Evolutionary conservation across 2,329 filamentous ascomycete species (phyloP).

Genomic region (Rachicladosporium sp.): DNA sequence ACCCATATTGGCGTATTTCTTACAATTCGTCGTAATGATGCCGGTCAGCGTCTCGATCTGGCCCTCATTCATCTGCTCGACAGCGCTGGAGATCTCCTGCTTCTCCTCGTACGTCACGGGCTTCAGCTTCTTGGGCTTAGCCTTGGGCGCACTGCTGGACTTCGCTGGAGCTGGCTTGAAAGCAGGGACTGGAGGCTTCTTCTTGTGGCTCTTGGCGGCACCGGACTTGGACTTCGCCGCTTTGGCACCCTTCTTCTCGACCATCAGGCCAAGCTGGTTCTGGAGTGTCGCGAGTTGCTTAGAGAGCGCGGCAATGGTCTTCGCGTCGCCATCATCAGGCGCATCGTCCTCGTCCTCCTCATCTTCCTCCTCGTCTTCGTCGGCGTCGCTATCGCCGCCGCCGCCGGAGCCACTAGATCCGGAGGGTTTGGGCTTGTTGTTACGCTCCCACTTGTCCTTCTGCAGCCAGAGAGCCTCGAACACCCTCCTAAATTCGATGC

Average conservation of each 20-base stretch:
- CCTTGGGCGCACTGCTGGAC: slow-evolving; percentile 16
- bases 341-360: slow-evolving; percentile 40
- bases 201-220: slow-evolving; percentile 6
- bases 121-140: slow-evolving; percentile 47
- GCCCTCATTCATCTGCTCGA: slow-evolving; percentile 54
- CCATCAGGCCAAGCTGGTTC: slow-evolving; percentile 16
- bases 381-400: slow-evolving; percentile 59
- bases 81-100: slow-evolving; percentile 60
- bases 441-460: slow-evolving; percentile 70
- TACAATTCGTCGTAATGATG: slow-evolving; percentile 76
- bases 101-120: slow-evolving; percentile 71
- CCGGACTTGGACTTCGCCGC: slow-evolving; percentile 12
- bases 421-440: slow-evolving; percentile 51
- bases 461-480: slow-evolving; percentile 66
- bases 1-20: slow-evolving; percentile 50
- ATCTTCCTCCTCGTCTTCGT: slow-evolving; percentile 50
- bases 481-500: slow-evolving; percentile 58
- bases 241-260: slow-evolving; percentile 38
- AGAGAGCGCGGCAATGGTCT: slow-evolving; percentile 57
- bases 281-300: slow-evolving; percentile 48
- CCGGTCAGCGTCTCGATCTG: slow-evolving; percentile 70
- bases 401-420: slow-evolving; percentile 52
- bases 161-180: slow-evolving; percentile 6
- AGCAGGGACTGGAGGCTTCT: slow-evolving; percentile 8
- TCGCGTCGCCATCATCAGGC: slow-evolving; percentile 27